Percentiles rank a stretch among this genome's conserved stretches.
Evolutionary conservation across 306 rosid genomes (phyloP).

Genomic region (Glycine latifolia): DNA sequence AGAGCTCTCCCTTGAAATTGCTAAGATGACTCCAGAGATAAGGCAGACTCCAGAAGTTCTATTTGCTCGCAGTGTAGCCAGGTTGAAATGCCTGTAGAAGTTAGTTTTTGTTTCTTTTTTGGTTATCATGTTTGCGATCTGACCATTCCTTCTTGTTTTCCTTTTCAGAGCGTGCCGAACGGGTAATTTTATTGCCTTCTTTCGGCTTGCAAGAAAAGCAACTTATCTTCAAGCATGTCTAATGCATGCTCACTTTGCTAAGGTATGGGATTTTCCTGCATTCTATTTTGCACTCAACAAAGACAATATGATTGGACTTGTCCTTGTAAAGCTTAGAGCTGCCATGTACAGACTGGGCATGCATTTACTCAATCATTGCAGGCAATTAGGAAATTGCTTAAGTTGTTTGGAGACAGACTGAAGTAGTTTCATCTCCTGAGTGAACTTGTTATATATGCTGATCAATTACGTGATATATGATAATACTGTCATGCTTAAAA

Average conservation of each 20-base stretch:
- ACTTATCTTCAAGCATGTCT: slow-evolving; percentile 98
- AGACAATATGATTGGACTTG: slow-evolving; percentile 29
- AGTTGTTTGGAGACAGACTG: slow-evolving; percentile 31
- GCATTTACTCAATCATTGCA: slow-evolving; percentile 35
- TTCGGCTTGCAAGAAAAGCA: slow-evolving; percentile 88
- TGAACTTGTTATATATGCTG: slow-evolving; percentile 6
- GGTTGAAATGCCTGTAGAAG: slow-evolving; percentile 57
- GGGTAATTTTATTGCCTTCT: slow-evolving; percentile 86
- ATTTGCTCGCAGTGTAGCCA: slow-evolving; percentile 94
- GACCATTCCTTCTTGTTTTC: slow-evolving; percentile 43
- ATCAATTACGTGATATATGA: slow-evolving; percentile 7
- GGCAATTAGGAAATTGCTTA: slow-evolving; percentile 42
- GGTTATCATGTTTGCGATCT: slow-evolving; percentile 40
- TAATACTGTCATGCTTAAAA: slow-evolving; percentile 25
- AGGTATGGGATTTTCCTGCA: slow-evolving; percentile 62
- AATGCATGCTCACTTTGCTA: slow-evolving; percentile 98
- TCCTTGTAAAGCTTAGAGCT: slow-evolving; percentile 36
- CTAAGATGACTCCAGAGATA: slow-evolving; percentile 95
- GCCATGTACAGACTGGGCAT: slow-evolving; percentile 27
- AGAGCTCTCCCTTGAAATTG: slow-evolving; percentile 99
- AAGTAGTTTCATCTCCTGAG: slow-evolving; percentile 14
- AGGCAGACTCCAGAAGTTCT: slow-evolving; percentile 91
- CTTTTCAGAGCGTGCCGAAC: slow-evolving; percentile 93
- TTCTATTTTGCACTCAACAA: slow-evolving; percentile 37
- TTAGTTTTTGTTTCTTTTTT: not conserved